Conservation (phyloP, 1,139 yeast genomes). For the Pichia sp. region DNA sequence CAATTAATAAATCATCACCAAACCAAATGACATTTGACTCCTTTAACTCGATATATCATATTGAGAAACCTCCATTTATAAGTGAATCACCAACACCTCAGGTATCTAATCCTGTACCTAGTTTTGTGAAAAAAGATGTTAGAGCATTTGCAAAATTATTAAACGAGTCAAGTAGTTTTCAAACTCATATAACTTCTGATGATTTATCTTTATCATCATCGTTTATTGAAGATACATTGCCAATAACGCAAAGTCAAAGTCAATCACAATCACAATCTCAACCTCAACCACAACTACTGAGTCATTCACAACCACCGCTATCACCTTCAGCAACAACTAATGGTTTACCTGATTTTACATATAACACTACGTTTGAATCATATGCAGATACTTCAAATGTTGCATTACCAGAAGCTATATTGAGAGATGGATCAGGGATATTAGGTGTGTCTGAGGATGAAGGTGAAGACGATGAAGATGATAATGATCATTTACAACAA, state of each 20-base stretch:
- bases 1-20: not conserved
- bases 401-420: conserved; percentile 29
- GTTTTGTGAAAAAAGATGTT: conserved; percentile 12
- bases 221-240: conserved; percentile 9
- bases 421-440: conserved; percentile 24
- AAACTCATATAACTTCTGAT: not conserved
- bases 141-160: conserved; percentile 5
- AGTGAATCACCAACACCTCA: not conserved
- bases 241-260: conserved; percentile 7
- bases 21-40: not conserved
- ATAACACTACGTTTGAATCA: conserved; percentile 17
- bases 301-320: conserved; percentile 1
- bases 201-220: not conserved
- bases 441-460: conserved; percentile 8
- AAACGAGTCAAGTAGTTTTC: conserved; percentile 8
- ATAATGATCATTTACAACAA: conserved; percentile 1
- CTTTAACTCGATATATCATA: not conserved
- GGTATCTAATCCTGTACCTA: conserved; percentile 4
- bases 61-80: not conserved
- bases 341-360: conserved; percentile 11
- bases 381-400: conserved; percentile 26
- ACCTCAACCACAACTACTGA: not conserved
- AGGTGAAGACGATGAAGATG: conserved; percentile 4
- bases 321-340: not conserved
- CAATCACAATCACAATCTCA: conserved; percentile 5